Percentiles rank a stretch among this genome's conserved stretches.
These are phyloP conservation scores for Rhynchospora breviuscula DNA, from an alignment of 176 grass and related monocot species.

Conservation along the genomic window DNA sequence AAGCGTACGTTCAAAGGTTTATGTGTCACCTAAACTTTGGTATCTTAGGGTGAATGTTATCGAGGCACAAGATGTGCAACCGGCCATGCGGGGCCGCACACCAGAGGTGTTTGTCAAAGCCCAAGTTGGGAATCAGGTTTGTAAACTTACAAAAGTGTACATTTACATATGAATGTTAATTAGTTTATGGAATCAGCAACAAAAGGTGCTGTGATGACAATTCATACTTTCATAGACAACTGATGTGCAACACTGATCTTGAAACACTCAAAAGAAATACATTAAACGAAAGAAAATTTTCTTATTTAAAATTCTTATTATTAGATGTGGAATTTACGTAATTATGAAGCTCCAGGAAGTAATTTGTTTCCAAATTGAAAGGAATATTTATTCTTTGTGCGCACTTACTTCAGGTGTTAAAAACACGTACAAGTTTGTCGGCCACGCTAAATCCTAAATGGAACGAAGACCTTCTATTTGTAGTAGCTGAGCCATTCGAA, in stretches of 20 bases:
- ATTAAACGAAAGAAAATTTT: neutral
- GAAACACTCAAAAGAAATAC: neutral
- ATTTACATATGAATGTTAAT: neutral
- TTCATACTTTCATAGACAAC: neutral
- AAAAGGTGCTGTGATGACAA: neutral
- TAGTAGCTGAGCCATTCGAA: slow-evolving; percentile 92
- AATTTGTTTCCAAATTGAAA: neutral
- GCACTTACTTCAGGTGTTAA: slow-evolving; percentile 38
- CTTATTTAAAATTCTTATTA: neutral
- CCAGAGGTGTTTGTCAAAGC: slow-evolving; percentile 73
- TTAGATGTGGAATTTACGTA: neutral
- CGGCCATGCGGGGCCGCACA: slow-evolving; percentile 25
- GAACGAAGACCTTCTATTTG: slow-evolving; percentile 91
- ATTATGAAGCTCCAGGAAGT: neutral
- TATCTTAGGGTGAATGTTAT: slow-evolving; percentile 86
- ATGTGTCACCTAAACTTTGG: slow-evolving; percentile 87
- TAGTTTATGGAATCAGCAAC: neutral
- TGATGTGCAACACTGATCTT: neutral
- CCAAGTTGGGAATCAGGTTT: slow-evolving; percentile 64
- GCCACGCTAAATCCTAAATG: slow-evolving; percentile 60
- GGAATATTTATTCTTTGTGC: neutral
- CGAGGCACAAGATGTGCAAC: slow-evolving; percentile 86
- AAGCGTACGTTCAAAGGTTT: slow-evolving; percentile 71
- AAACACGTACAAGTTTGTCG: slow-evolving; percentile 39
- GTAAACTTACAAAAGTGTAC: neutral